A percentile compares a stretch with the other conserved stretches of the same genome.
Conservation (phyloP, 176 grass and related monocot genomes). For the Eragrostis curvula region DNA sequence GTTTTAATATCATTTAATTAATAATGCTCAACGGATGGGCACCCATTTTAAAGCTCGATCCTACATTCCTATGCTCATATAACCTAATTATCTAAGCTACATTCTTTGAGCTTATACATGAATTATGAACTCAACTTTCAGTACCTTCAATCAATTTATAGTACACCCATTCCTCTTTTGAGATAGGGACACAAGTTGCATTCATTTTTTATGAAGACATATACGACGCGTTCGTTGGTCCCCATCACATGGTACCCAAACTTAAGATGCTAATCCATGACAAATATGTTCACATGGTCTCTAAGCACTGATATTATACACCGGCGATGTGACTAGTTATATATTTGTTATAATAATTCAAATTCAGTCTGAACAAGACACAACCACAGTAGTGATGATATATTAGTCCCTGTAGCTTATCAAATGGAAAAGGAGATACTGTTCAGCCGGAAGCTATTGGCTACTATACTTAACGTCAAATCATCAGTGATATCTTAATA, state of each 20-base stretch:
- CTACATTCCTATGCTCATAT: not conserved
- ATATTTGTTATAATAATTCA: slow-evolving; percentile 3
- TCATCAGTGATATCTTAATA: slow-evolving; percentile 1
- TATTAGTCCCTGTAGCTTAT: slow-evolving; percentile 23
- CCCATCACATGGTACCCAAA: slow-evolving; percentile 43
- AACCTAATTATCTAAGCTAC: not conserved
- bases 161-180: slow-evolving; percentile 35
- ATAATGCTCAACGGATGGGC: too few species aligned
- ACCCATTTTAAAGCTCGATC: too few species aligned
- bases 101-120: slow-evolving; percentile 7
- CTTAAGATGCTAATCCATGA: slow-evolving; percentile 6
- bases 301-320: slow-evolving; percentile 35
- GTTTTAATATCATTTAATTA: not conserved
- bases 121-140: slow-evolving; percentile 29
- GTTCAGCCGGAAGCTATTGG: not conserved
- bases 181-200: slow-evolving; percentile 30
- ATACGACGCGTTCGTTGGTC: not conserved
- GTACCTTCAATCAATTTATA: not conserved
- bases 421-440: slow-evolving; percentile 2
- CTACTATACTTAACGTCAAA: slow-evolving; percentile 5
- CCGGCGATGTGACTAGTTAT: slow-evolving; percentile 30
- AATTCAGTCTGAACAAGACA: slow-evolving; percentile 1
- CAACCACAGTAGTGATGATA: not conserved
- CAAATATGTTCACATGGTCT: slow-evolving; percentile 31
- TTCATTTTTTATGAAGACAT: slow-evolving; percentile 29